Conservation (phyloP, 2,329 filamentous ascomycete species). For the Microthyrium microscopicum region DNA sequence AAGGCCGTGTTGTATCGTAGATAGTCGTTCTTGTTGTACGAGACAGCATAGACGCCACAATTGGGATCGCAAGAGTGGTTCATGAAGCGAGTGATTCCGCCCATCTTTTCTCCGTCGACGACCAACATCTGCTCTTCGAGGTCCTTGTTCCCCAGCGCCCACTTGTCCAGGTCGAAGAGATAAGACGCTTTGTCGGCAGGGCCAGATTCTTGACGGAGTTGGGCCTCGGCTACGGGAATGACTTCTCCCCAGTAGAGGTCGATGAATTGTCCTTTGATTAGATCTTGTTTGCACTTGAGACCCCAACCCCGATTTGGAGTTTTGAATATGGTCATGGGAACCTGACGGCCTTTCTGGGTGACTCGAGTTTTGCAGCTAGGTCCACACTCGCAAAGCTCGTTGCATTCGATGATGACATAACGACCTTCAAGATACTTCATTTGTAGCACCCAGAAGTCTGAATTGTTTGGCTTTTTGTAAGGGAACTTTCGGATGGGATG, state of each 20-base stretch:
- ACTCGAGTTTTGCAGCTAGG: constrained; percentile 54
- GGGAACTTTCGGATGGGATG: constrained; percentile 29
- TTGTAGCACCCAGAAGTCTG: constrained; percentile 18
- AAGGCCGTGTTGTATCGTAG: constrained; percentile 61
- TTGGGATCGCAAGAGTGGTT: constrained; percentile 74
- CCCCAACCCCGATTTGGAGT: constrained; percentile 65
- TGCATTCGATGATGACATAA: constrained; percentile 61
- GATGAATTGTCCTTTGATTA: constrained; percentile 60
- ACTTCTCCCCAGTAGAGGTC: constrained; percentile 57
- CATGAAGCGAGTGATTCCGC: constrained; percentile 64
- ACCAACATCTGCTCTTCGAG: constrained; percentile 24
- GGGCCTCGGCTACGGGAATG: constrained; percentile 39
- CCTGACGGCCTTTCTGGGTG: constrained; percentile 54
- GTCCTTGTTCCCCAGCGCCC: constrained; percentile 40
- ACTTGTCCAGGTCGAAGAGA: constrained; percentile 70
- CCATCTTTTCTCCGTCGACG: constrained; percentile 55
- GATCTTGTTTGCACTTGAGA: constrained; percentile 36
- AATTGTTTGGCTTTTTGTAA: constrained; percentile 37
- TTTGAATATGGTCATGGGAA: constrained; percentile 62
- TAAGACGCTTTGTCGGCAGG: constrained; percentile 58
- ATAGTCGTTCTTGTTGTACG: constrained; percentile 59
- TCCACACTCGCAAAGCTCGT: constrained; percentile 51
- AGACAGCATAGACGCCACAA: constrained; percentile 61
- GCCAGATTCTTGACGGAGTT: constrained; percentile 42
- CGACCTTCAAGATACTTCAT: constrained; percentile 26